phyloP scores from a whole-genome alignment of 2,329 filamentous ascomycete species.

The Calonectria pteridis region DNA sequence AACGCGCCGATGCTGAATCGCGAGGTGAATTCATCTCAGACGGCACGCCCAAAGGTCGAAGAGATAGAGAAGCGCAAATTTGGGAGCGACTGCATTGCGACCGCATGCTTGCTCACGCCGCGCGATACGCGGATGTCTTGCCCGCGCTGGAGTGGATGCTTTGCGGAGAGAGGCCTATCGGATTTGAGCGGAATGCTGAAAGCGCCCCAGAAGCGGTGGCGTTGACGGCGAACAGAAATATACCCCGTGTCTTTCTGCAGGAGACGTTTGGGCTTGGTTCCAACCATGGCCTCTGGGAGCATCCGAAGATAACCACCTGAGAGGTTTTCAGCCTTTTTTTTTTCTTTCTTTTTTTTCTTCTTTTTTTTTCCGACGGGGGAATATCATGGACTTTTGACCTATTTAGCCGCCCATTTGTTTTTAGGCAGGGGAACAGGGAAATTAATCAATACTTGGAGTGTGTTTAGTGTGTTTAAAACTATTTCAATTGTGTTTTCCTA shows the following conservation, averaged over 20 bases:
- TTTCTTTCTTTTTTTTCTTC: too few relatives aligned
- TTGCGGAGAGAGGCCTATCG: background rate
- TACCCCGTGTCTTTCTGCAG: background rate
- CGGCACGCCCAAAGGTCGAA: background rate
- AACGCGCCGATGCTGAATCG: background rate
- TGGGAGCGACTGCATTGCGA: constrained; percentile 34
- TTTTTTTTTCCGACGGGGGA: too few relatives aligned
- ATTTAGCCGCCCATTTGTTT: background rate
- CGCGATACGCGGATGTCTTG: constrained; percentile 24
- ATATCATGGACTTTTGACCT: background rate
- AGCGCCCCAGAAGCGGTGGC: background rate
- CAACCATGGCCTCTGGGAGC: background rate
- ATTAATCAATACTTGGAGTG: background rate
- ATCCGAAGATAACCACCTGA: background rate
- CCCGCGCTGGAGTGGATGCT: constrained; percentile 28
- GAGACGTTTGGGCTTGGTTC: background rate
- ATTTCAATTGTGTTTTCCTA: too few relatives aligned
- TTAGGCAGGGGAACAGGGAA: background rate
- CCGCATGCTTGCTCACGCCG: constrained; percentile 32
- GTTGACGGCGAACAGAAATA: background rate
- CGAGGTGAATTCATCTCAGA: constrained; percentile 5
- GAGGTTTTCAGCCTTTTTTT: background rate
- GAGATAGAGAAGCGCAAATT: background rate
- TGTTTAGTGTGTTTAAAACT: background rate
- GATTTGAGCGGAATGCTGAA: background rate